Evolutionary conservation across 108 stramenopile species (phyloP).

Genomic region (Conticribra weissflogii): DNA sequence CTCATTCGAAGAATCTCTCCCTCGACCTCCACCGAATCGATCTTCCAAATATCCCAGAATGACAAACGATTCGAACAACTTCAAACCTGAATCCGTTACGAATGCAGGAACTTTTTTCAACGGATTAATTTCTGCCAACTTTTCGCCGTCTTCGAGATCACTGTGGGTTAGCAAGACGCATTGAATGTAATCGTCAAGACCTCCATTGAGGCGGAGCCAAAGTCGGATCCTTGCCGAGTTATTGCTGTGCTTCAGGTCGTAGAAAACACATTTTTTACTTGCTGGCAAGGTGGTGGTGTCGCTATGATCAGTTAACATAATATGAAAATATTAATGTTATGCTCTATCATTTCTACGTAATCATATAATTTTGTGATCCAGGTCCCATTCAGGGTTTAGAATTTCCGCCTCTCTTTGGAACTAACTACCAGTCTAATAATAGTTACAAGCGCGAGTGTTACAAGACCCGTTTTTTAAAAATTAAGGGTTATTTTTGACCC

Average conservation of each 20-base stretch:
- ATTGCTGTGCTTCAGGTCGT: slow-evolving; percentile 51
- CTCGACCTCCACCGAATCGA: slow-evolving; percentile 27
- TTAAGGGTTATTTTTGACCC: too few species aligned
- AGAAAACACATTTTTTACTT: slow-evolving; percentile 28
- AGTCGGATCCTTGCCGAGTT: slow-evolving; percentile 58
- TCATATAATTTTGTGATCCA: too few species aligned
- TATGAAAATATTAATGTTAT: neutral
- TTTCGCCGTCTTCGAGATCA: slow-evolving; percentile 37
- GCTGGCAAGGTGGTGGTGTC: neutral
- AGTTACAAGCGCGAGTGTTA: too few species aligned
- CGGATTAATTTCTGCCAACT: slow-evolving; percentile 52
- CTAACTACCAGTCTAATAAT: too few species aligned
- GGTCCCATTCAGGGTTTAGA: too few species aligned
- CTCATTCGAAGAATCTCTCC: neutral
- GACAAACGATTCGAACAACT: slow-evolving; percentile 57
- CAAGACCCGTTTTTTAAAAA: too few species aligned
- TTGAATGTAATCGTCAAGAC: slow-evolving; percentile 21
- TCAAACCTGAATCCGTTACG: slow-evolving; percentile 33
- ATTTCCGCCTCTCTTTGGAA: too few species aligned
- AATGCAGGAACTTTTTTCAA: slow-evolving; percentile 67
- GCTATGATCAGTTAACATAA: neutral
- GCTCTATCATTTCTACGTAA: neutral
- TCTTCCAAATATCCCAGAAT: slow-evolving; percentile 73
- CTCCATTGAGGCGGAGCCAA: slow-evolving; percentile 36
- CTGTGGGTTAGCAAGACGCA: slow-evolving; percentile 30